Evolutionary conservation across 75 land plant genomes (phyloP).

Genomic region (Pinus albicaulis): DNA sequence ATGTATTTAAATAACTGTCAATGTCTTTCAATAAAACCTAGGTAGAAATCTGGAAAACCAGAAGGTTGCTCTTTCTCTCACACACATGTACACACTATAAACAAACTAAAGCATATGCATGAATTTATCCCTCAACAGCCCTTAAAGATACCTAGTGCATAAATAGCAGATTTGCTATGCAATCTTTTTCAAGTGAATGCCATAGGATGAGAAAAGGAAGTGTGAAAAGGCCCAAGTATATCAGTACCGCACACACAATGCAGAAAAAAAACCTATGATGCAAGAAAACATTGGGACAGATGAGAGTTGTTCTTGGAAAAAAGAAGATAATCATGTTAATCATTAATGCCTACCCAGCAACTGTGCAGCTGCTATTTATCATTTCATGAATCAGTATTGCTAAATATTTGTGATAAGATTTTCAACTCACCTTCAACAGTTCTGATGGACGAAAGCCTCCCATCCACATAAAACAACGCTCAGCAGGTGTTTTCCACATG

Average conservation of each 20-base stretch:
- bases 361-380: neutral
- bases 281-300: neutral
- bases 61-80: neutral
- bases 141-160: neutral
- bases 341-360: neutral
- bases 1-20: too few species aligned
- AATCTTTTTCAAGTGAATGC: neutral
- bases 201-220: neutral
- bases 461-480: slow-evolving; percentile 91
- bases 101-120: neutral
- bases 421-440: slow-evolving; percentile 63
- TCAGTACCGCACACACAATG: neutral
- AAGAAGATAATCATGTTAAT: neutral
- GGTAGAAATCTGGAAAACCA: neutral
- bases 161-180: too few species aligned
- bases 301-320: neutral
- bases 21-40: too few species aligned
- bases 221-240: neutral
- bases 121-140: neutral
- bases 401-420: neutral
- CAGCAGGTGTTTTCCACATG: slow-evolving; percentile 86
- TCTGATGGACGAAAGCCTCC: slow-evolving; percentile 97
- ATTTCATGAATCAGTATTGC: neutral
- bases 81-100: neutral
- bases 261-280: neutral